phyloP scores from a whole-genome alignment of 2,329 filamentous ascomycete species.

The Aspergillus sp. region DNA sequence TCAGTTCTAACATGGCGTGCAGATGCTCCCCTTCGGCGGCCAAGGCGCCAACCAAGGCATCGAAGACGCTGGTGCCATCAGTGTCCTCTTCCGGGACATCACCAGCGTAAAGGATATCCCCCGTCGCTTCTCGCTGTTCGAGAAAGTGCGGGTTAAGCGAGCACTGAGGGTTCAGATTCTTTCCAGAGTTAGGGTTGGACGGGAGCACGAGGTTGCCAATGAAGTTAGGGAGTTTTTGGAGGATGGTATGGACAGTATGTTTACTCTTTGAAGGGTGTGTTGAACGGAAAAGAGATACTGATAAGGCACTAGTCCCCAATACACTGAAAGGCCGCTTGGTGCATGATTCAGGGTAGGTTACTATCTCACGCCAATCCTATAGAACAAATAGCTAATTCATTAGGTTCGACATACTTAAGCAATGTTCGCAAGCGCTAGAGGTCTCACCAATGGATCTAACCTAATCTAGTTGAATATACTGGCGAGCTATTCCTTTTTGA shows the following conservation, averaged over 20 bases:
- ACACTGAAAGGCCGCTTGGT: background rate
- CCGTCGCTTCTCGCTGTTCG: background rate
- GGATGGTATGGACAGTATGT: background rate
- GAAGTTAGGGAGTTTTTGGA: background rate
- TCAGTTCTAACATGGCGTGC: constrained; percentile 4
- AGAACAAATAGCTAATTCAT: background rate
- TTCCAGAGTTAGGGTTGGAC: constrained; percentile 1
- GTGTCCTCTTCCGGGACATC: constrained; percentile 11
- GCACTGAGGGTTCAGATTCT: constrained; percentile 1
- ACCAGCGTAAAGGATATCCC: background rate
- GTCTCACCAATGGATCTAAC: no score
- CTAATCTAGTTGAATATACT: no score
- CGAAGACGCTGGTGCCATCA: constrained; percentile 26
- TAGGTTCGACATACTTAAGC: background rate
- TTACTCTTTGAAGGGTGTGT: background rate
- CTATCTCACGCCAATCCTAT: no score
- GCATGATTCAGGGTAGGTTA: background rate
- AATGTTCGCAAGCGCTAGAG: background rate
- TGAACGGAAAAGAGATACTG: background rate
- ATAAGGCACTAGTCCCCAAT: background rate
- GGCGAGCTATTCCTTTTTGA: no score
- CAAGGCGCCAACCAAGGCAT: constrained; percentile 28
- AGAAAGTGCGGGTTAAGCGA: constrained; percentile 1
- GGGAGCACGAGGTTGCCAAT: constrained; percentile 1
- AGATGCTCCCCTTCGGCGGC: constrained; percentile 15